phyloP scores from a whole-genome alignment of 2,329 filamentous ascomycete species.

The Plenodomus lindquistii region DNA sequence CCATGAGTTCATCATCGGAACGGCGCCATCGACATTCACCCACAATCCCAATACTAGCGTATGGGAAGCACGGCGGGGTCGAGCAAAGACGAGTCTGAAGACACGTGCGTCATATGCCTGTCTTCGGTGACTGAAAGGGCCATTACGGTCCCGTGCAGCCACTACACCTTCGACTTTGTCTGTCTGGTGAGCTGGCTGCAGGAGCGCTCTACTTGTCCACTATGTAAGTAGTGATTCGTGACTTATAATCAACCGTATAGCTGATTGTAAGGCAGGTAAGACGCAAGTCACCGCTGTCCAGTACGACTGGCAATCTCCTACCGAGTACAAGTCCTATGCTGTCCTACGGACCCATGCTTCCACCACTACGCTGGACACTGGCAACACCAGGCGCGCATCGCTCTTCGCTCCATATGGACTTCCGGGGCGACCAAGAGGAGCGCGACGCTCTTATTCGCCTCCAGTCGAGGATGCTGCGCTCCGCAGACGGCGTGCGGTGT shows the following conservation, averaged over 20 bases:
- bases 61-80: conserved; percentile 28
- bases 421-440: conserved; percentile 18
- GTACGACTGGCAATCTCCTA: conserved; percentile 62
- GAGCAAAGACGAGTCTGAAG: conserved; percentile 21
- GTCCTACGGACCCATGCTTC: conserved; percentile 46
- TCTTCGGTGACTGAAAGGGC: conserved; percentile 73
- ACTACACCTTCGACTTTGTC: conserved; percentile 81
- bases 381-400: conserved; percentile 4
- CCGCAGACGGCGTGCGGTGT: conserved; percentile 70
- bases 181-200: conserved; percentile 85
- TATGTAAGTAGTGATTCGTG: conserved; percentile 65
- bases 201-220: conserved; percentile 71
- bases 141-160: conserved; percentile 74
- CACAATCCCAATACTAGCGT: conserved; percentile 18
- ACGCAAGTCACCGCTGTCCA: conserved; percentile 61
- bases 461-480: conserved; percentile 52
- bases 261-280: conserved; percentile 48
- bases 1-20: conserved; percentile 16
- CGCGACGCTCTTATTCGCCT: conserved; percentile 25
- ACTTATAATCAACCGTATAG: neutral
- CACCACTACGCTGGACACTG: neutral
- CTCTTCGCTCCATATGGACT: conserved; percentile 20
- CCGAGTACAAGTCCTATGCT: conserved; percentile 62
- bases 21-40: neutral
- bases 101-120: conserved; percentile 82